Conservation (phyloP, 2,329 filamentous ascomycete genomes). For the Arthrinium phaeospermum region DNA sequence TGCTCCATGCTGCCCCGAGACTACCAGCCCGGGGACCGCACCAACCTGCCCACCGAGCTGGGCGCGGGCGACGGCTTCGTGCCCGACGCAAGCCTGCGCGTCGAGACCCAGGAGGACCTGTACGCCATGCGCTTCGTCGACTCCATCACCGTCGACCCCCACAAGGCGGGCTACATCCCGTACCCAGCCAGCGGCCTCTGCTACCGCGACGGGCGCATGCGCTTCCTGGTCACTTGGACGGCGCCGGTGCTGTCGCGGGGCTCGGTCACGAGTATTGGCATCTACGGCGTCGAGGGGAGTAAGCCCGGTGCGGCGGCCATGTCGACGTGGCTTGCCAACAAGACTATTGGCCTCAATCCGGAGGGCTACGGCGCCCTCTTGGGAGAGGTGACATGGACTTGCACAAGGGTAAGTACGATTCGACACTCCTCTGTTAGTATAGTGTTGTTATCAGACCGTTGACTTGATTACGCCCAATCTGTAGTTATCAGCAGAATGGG, state of each 20-base stretch:
- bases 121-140: constrained; percentile 46
- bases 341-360: constrained; percentile 47
- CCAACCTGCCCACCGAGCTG: constrained; percentile 36
- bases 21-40: constrained; percentile 34
- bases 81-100: constrained; percentile 41
- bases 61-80: constrained; percentile 39
- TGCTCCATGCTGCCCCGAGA: constrained; percentile 47
- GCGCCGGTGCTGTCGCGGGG: constrained; percentile 47
- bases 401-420: constrained; percentile 41
- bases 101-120: constrained; percentile 46
- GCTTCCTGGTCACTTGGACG: constrained; percentile 50
- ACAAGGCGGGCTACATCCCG: constrained; percentile 53
- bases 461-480: neutral
- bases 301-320: constrained; percentile 53
- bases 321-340: constrained; percentile 51
- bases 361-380: constrained; percentile 49
- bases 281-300: constrained; percentile 53
- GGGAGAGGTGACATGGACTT: constrained; percentile 50
- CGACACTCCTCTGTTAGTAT: neutral
- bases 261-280: constrained; percentile 45
- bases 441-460: neutral
- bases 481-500: constrained; percentile 48
- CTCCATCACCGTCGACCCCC: constrained; percentile 54
- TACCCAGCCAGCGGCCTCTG: constrained; percentile 52
- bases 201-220: constrained; percentile 51